These are phyloP conservation scores for Arabidopsis suecica DNA, from an alignment of 345 rosid species.

Conservation along the genomic window DNA sequence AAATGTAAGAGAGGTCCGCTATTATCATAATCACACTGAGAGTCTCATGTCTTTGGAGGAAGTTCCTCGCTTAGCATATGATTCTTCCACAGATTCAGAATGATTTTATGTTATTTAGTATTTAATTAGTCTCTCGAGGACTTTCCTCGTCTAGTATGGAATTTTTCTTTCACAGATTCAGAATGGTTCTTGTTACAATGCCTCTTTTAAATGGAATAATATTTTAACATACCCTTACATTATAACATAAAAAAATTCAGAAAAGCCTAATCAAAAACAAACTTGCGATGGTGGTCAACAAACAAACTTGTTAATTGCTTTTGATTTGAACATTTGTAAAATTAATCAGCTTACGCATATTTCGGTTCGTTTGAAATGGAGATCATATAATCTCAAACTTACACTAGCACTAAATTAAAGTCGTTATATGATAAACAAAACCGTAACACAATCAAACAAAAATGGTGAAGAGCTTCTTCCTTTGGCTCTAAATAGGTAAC, in stretches of 20 bases:
- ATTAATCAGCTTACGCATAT: neutral
- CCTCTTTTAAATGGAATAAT: no score
- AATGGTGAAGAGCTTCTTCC: conserved; percentile 16
- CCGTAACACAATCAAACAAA: conserved; percentile 23
- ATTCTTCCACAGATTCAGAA: neutral
- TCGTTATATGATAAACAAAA: neutral
- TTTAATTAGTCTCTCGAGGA: no score
- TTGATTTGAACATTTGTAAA: neutral
- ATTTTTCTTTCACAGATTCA: no score
- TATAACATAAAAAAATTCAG: no score
- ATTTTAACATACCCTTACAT: no score
- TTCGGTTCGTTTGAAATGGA: neutral
- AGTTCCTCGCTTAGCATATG: neutral
- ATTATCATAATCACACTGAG: conserved; percentile 3
- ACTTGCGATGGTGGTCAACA: neutral
- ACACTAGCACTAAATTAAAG: neutral
- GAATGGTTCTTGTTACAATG: no score
- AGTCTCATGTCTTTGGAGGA: conserved; percentile 23
- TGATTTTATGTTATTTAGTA: neutral
- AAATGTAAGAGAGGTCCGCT: neutral
- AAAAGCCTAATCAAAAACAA: neutral
- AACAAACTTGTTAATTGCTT: neutral
- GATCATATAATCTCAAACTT: neutral
- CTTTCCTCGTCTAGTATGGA: no score
- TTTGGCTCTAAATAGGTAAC: neutral